Conservation (phyloP, 129 eudicot genomes). For the Daucus carota region DH1_v3.0 NC_030387.2:40500501-40501000, state of each 20-base stretch:
- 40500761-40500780: not conserved
- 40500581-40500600: no score
- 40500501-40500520: not conserved
- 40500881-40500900: conserved; percentile 14
- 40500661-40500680: no score
- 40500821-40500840: not conserved
- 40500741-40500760: no score
- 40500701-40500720: no score
- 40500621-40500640: not conserved
- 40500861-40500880: conserved; percentile 30
- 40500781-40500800: not conserved
- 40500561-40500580: not conserved
- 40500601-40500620: not conserved
- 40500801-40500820: no score
- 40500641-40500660: no score
- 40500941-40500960: conserved; percentile 40
- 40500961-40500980: conserved; percentile 40
- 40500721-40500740: no score
- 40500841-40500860: conserved; percentile 35
- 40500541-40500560: not conserved
- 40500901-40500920: not conserved
- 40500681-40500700: no score
- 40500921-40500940: conserved; percentile 13
- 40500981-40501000: conserved; percentile 73
- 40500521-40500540: not conserved